Evolutionary conservation across 2,329 filamentous ascomycete genomes (phyloP).

Genomic region (Alternaria gaisen): DNA sequence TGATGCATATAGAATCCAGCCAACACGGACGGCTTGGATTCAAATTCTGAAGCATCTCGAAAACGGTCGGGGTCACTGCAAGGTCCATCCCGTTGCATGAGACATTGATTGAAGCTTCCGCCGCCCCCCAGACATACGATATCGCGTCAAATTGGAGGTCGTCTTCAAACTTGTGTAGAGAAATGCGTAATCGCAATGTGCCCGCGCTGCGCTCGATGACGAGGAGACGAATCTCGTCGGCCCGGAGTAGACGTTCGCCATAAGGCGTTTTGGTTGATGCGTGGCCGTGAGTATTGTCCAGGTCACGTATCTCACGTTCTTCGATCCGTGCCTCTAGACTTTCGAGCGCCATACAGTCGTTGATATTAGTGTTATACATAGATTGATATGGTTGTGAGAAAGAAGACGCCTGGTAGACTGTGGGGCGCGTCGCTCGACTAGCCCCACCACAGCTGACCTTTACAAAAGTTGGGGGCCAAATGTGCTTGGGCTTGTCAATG

Average conservation of each 20-base stretch:
- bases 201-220: neutral
- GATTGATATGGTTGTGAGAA: neutral
- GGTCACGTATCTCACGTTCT: neutral
- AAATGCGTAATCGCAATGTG: accelerated
- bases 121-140: neutral
- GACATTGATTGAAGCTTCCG: neutral
- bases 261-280: neutral
- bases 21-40: neutral
- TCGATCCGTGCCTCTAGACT: neutral
- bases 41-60: neutral
- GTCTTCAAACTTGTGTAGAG: neutral
- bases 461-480: neutral
- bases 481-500: neutral
- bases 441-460: neutral
- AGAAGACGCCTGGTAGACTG: neutral
- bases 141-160: neutral
- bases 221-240: neutral
- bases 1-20: neutral
- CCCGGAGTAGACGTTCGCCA: neutral
- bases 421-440: neutral
- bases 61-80: neutral
- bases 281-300: accelerated
- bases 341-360: neutral
- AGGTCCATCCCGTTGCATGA: neutral
- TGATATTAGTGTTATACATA: too few species aligned